phyloP scores from a whole-genome alignment of 2,329 filamentous ascomycete genomes.

The Fusarium foetens region DNA sequence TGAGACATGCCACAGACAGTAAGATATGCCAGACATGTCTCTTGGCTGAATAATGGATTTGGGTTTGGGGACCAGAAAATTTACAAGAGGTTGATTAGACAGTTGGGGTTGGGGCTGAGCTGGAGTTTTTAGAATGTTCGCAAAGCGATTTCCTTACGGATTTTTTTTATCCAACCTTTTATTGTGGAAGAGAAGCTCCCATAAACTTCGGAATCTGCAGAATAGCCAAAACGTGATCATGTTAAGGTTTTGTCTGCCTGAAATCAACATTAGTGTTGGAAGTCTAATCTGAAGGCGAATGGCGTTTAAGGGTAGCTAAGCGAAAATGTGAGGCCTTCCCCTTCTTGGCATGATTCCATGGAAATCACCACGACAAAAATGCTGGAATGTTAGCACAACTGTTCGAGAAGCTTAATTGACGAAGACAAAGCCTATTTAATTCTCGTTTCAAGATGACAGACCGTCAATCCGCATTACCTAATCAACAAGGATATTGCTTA shows the following conservation, averaged over 20 bases:
- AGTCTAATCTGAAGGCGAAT: neutral
- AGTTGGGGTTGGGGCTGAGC: neutral
- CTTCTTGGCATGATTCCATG: neutral
- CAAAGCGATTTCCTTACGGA: no score
- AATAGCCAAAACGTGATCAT: neutral
- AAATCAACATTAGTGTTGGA: neutral
- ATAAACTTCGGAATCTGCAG: no score
- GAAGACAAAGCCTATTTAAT: neutral
- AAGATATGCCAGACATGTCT: no score
- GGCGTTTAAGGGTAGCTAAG: neutral
- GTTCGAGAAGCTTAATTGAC: neutral
- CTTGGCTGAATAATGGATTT: no score
- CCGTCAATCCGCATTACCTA: conserved; percentile 4
- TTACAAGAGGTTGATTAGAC: neutral
- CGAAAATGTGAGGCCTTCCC: neutral
- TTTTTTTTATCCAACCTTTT: neutral
- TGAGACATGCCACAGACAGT: neutral
- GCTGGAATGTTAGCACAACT: neutral
- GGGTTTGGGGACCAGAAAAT: no score
- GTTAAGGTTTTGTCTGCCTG: neutral
- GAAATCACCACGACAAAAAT: neutral
- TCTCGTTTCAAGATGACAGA: neutral
- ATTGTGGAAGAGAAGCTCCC: fast-evolving
- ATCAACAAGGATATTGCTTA: conserved; percentile 23
- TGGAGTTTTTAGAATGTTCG: neutral